Evolutionary conservation across 2,329 filamentous ascomycete genomes (phyloP).

Genomic region (Leptographium lundbergii): DNA sequence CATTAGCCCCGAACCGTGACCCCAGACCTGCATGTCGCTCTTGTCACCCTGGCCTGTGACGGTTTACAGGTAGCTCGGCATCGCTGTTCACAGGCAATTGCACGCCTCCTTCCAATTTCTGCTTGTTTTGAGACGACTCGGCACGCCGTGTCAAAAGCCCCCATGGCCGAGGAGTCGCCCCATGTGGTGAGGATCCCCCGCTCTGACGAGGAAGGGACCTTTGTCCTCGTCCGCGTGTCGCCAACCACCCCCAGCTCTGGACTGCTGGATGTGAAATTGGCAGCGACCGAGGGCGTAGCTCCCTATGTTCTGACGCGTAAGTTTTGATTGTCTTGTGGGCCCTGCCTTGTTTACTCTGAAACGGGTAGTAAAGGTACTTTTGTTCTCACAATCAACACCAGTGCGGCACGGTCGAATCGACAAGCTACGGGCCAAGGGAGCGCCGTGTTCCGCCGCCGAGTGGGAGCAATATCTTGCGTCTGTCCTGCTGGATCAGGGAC

Average conservation of each 20-base stretch:
- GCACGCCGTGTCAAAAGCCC: neutral
- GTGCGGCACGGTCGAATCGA: constrained; percentile 44
- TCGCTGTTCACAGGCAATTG: neutral
- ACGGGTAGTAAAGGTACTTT: neutral
- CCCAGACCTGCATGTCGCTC: neutral
- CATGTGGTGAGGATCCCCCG: constrained; percentile 46
- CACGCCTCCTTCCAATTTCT: neutral
- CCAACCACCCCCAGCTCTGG: constrained; percentile 28
- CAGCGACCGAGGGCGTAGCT: constrained; percentile 54
- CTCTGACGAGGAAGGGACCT: constrained; percentile 36
- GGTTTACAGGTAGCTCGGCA: neutral
- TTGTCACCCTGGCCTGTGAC: no score
- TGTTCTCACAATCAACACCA: constrained; percentile 14
- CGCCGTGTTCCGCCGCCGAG: constrained; percentile 45
- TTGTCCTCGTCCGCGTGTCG: constrained; percentile 48
- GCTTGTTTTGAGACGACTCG: neutral
- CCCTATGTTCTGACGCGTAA: constrained; percentile 47
- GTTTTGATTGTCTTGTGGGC: constrained; percentile 16
- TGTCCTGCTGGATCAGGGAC: constrained; percentile 37
- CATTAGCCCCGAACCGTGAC: neutral
- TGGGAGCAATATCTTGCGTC: constrained; percentile 51
- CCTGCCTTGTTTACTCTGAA: neutral
- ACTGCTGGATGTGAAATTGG: constrained; percentile 51
- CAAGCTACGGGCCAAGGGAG: constrained; percentile 39
- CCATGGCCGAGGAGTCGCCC: constrained; percentile 3